Conservation (phyloP, 2,329 filamentous ascomycete species). For the Verticillium albo-atrum region DNA sequence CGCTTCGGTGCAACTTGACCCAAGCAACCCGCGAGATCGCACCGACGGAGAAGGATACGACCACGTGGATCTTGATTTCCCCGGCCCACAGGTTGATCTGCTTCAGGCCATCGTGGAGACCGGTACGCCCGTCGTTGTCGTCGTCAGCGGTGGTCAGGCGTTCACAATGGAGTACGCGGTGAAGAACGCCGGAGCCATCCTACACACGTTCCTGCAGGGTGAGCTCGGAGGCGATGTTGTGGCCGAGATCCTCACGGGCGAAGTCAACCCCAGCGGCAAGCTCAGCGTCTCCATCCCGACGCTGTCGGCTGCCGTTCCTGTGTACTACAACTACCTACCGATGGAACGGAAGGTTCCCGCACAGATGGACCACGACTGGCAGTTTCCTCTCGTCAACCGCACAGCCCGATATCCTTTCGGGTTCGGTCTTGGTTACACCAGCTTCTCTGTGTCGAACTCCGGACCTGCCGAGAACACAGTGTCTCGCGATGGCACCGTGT, state of each 20-base stretch:
- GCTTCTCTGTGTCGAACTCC: no score
- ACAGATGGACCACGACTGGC: slow-evolving; percentile 51
- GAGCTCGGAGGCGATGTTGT: slow-evolving; percentile 61
- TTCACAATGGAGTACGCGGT: slow-evolving; percentile 23
- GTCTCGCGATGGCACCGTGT: slow-evolving; percentile 29
- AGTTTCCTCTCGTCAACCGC: slow-evolving; percentile 12
- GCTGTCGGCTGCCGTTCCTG: slow-evolving; percentile 28
- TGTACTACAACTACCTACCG: slow-evolving; percentile 65
- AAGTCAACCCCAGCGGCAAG: slow-evolving; percentile 47
- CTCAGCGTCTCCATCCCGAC: slow-evolving; percentile 41
- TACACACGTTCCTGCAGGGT: slow-evolving; percentile 59
- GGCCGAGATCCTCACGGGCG: slow-evolving; percentile 58
- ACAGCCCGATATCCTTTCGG: slow-evolving; percentile 26
- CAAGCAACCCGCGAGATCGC: slow-evolving; percentile 20
- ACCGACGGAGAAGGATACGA: slow-evolving; percentile 26
- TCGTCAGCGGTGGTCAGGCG: slow-evolving; percentile 22
- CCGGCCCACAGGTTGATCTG: slow-evolving; percentile 24
- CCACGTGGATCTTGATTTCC: slow-evolving; percentile 24
- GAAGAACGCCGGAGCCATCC: slow-evolving; percentile 28
- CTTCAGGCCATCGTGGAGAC: slow-evolving; percentile 24
- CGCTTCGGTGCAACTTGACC: slow-evolving; percentile 16
- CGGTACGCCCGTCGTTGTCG: slow-evolving; percentile 22
- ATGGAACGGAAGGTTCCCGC: slow-evolving; percentile 54
- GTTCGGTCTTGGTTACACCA: no score
- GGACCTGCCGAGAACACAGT: slow-evolving; percentile 9